phyloP scores from a whole-genome alignment of 1,284 basidiomycete genomes.

The Melampsora americana region DNA sequence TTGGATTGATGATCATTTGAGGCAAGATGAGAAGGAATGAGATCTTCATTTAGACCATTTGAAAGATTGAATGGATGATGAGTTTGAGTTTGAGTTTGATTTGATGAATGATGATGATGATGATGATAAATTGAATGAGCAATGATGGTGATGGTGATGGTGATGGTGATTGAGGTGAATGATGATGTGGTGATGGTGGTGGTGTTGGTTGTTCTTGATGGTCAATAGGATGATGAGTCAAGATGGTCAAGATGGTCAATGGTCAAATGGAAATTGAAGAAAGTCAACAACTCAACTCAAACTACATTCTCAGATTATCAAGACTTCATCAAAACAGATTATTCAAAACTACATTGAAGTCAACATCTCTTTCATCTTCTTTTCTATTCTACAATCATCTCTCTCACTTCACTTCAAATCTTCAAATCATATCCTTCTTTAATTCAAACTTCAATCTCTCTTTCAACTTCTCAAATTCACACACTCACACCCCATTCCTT shows the following conservation, averaged over 20 bases:
- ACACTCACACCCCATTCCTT: background rate
- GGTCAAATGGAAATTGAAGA: too few relatives aligned
- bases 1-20: background rate
- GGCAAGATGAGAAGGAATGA: too few relatives aligned
- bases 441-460: too few relatives aligned
- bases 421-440: background rate
- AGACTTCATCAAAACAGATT: too few relatives aligned
- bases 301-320: too few relatives aligned
- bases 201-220: background rate
- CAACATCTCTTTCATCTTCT: too few relatives aligned
- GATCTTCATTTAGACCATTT: background rate
- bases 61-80: background rate
- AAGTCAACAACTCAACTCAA: too few relatives aligned
- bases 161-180: background rate
- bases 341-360: too few relatives aligned
- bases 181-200: background rate
- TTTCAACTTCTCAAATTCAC: background rate
- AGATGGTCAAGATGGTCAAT: too few relatives aligned
- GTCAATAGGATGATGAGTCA: background rate
- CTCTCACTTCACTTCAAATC: too few relatives aligned
- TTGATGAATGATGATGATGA: background rate
- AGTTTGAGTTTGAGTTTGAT: background rate
- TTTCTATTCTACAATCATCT: too few relatives aligned
- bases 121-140: background rate
- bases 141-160: slow-evolving; percentile 5